Base-by-base conservation (phyloP, 83 land plant species). In the Diphasiastrum complanatum region DNA sequence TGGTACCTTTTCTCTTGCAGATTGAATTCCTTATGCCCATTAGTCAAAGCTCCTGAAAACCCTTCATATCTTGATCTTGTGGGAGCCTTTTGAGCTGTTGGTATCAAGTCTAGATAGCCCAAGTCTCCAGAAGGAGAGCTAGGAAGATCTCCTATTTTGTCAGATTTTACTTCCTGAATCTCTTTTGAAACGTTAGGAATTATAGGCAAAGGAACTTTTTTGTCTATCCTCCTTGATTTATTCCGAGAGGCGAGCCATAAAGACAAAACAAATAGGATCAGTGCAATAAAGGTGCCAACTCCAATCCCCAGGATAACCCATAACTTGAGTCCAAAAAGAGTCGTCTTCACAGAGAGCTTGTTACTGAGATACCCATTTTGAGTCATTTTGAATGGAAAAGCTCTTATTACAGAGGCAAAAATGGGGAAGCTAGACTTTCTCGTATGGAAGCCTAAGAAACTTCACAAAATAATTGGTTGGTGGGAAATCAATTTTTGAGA, bases 131-230 rank as follows among this genome's bases (percentile, higher is more conserved):
- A 1, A 41, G 45, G 45, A 41, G 45, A 14, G n/a, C 12, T 14
- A 41, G 45, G 45, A 14, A 14, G n/a, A 41, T 41, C 45, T 14
- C n/a, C n/a, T 41, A 18, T 41, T 41, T 18, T 41, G 45, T 41
- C n/a, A 41, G 18, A 14, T 41, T 41, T 18, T 41, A 41, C 45
- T 41, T 41, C 45, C n/a, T 41, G 45, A 41, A 41, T 41, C n/a
- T 41, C 45, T 41, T 41, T 41, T 41, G 45, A 41, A 41, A 41
- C 45, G 45, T 18, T 41, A 14, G 45, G 45, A 14, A 41, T 41
- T 14, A 14, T 41, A 0, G 12, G 45, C 45, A 41, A 18, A 0
- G 45, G 45, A 41, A 41, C 12, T 14, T 18, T 41, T 41, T 41
- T 18, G 18, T 41, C 45, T 41, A 18, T 18, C n/a, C n/a, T 41